phyloP scores from a whole-genome alignment of 495 filamentous ascomycete genomes.

The Margaritispora aquatica region DNA sequence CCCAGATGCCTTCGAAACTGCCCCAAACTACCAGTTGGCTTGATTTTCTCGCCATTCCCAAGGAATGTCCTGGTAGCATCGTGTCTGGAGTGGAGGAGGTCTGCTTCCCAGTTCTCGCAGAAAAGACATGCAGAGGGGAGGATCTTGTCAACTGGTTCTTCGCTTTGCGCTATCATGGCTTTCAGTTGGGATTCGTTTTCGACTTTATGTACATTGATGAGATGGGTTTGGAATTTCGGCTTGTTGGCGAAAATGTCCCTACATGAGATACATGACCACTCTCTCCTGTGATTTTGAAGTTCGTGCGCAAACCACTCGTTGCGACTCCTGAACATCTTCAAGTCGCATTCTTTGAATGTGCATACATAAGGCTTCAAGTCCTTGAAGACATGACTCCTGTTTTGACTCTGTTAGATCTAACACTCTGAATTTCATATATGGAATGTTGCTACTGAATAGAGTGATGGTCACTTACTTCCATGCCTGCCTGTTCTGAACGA shows the following conservation, averaged over 20 bases:
- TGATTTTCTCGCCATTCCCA: conserved; percentile 2
- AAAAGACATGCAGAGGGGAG: conserved; percentile 11
- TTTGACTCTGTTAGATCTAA: no score
- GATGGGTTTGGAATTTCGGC: neutral
- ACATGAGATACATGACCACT: conserved; percentile 9
- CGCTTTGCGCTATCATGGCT: conserved; percentile 13
- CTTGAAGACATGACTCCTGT: conserved; percentile 27
- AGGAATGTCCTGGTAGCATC: conserved; percentile 4
- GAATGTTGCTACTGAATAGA: no score
- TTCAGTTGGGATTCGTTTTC: conserved; percentile 3
- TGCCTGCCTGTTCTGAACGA: conserved; percentile 20
- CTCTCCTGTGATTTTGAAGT: conserved; percentile 15
- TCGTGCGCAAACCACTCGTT: conserved; percentile 22
- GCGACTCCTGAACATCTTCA: conserved; percentile 13
- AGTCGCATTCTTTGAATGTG: conserved; percentile 15
- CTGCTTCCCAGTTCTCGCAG: conserved; percentile 18
- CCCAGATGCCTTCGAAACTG: conserved; percentile 32
- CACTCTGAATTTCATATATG: no score
- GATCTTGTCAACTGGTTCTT: conserved; percentile 15
- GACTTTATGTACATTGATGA: neutral
- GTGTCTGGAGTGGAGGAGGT: conserved; percentile 1
- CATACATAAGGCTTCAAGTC: conserved; percentile 32
- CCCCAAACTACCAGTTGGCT: conserved; percentile 11
- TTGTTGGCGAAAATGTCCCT: neutral
- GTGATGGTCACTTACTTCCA: conserved; percentile 27